Conservation (phyloP, 345 rosid genomes). For the Salix dunnii region DNA sequence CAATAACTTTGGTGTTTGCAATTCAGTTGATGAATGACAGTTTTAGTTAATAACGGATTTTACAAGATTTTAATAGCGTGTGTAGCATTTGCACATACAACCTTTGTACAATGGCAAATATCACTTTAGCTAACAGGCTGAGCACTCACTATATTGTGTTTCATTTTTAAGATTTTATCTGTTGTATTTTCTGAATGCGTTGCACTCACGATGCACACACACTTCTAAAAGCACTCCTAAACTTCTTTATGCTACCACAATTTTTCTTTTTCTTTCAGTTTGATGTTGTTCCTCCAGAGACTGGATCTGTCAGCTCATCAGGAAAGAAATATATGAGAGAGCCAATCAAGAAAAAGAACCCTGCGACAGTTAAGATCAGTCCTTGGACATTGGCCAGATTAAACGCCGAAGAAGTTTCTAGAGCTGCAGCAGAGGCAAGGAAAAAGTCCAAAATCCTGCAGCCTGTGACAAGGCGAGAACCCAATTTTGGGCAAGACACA, state of each 20-base stretch:
- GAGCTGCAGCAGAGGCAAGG: conserved; percentile 95
- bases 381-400: conserved; percentile 94
- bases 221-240: neutral
- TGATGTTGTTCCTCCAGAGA: conserved; percentile 98
- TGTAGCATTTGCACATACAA: too few species aligned
- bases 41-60: too few species aligned
- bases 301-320: conserved; percentile 86
- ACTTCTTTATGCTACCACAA: conserved; percentile 3
- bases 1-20: neutral
- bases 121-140: too few species aligned
- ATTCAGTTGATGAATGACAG: neutral
- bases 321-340: conserved; percentile 65
- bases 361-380: conserved; percentile 72
- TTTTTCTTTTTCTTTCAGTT: conserved; percentile 46
- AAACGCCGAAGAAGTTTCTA: conserved; percentile 90
- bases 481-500: conserved; percentile 51
- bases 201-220: neutral
- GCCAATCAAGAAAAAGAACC: conserved; percentile 64
- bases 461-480: conserved; percentile 59
- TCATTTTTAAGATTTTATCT: neutral
- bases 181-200: neutral
- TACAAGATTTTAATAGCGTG: too few species aligned
- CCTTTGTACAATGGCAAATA: too few species aligned
- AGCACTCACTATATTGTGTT: neutral
- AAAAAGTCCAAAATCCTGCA: conserved; percentile 81